These are phyloP conservation scores for Oryza meyeriana DNA, from an alignment of 176 grass and related monocot species.

Conservation along the genomic window DNA sequence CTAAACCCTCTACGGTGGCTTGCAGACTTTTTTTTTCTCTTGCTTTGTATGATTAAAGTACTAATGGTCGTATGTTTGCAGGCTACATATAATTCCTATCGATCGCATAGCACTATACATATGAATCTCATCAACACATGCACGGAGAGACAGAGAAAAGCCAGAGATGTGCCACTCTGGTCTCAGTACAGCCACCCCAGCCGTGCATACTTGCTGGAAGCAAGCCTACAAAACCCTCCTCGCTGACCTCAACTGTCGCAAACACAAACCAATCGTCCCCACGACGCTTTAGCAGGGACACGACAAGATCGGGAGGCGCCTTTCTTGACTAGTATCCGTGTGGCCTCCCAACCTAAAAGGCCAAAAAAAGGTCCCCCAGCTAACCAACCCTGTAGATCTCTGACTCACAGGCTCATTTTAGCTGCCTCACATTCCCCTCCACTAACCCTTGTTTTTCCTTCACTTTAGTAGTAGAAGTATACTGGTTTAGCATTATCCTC, in stretches of 20 bases:
- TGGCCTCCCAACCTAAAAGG: conserved; percentile 32
- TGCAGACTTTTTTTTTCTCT: too few relatives aligned
- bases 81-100: too few relatives aligned
- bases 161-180: not conserved
- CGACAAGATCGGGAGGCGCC: conserved; percentile 19
- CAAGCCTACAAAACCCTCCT: not conserved
- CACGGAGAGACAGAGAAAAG: not conserved
- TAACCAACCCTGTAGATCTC: conserved; percentile 10
- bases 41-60: too few relatives aligned
- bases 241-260: conserved; percentile 3
- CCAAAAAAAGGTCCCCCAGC: conserved; percentile 1
- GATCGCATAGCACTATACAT: too few relatives aligned
- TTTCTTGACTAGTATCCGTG: conserved; percentile 18
- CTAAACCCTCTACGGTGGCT: too few relatives aligned
- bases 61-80: too few relatives aligned
- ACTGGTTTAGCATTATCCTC: conserved; percentile 43
- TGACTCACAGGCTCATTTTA: not conserved
- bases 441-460: conserved; percentile 28
- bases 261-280: not conserved
- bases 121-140: too few relatives aligned
- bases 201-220: not conserved
- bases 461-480: not conserved
- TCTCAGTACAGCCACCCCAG: not conserved
- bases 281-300: not conserved
- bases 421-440: conserved; percentile 36